These are phyloP conservation scores for Boletus reticuloceps DNA, from an alignment of 768 basidiomycete species.

Conservation along the genomic window DNA sequence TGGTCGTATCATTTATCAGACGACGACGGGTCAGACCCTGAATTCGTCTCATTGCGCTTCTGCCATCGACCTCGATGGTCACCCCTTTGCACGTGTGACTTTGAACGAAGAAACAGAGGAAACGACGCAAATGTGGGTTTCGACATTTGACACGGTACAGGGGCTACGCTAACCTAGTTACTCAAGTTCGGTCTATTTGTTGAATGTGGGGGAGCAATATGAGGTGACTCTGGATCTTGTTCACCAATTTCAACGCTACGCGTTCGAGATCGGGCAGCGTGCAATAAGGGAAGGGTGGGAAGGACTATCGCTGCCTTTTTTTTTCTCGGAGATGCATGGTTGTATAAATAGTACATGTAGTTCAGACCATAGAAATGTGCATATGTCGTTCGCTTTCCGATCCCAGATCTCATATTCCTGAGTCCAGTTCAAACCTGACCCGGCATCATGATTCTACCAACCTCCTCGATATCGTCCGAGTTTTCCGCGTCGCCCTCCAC, in stretches of 20 bases:
- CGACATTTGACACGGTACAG: neutral
- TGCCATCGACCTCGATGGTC: conserved; percentile 10
- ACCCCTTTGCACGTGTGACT: conserved; percentile 13
- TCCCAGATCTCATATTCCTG: too few relatives aligned
- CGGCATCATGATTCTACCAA: too few relatives aligned
- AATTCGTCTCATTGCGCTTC: conserved; percentile 7
- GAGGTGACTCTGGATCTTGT: conserved; percentile 10
- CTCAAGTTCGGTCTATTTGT: conserved; percentile 5
- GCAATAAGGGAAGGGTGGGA: too few relatives aligned
- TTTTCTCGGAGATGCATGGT: too few relatives aligned
- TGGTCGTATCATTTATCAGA: conserved; percentile 8
- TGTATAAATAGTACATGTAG: too few relatives aligned
- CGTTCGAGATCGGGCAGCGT: too few relatives aligned
- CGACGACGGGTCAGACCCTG: neutral
- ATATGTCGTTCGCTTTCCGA: too few relatives aligned
- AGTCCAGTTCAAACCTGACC: too few relatives aligned
- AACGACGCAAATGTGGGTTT: conserved; percentile 2
- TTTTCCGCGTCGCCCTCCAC: too few relatives aligned
- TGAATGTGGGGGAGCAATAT: neutral
- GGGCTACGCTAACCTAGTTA: neutral
- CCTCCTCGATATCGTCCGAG: too few relatives aligned
- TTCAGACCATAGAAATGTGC: too few relatives aligned
- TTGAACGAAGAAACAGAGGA: neutral
- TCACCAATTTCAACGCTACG: neutral
- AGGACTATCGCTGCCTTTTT: too few relatives aligned